Evolutionary conservation across 345 rosid genomes (phyloP).

Genomic region (Arabis alpina): DNA sequence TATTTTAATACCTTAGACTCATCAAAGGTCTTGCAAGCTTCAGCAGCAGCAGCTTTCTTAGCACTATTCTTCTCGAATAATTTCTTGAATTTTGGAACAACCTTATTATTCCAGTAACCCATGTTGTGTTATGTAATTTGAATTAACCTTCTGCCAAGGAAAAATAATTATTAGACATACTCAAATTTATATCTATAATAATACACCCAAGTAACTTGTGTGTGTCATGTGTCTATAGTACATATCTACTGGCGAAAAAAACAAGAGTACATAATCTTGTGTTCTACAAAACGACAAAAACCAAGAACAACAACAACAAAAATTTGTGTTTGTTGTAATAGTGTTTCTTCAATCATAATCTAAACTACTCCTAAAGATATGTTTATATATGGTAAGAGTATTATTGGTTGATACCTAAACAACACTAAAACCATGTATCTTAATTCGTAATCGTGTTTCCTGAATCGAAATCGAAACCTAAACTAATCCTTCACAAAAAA

Average conservation of each 20-base stretch:
- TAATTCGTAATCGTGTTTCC: not conserved
- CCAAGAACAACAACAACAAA: slow-evolving; percentile 12
- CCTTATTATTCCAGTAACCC: slow-evolving; percentile 88
- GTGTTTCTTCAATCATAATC: slow-evolving; percentile 15
- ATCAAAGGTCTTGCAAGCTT: slow-evolving; percentile 79
- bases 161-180: not conserved
- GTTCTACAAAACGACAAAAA: slow-evolving; percentile 38
- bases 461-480: not conserved
- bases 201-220: slow-evolving; percentile 23
- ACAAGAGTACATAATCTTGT: slow-evolving; percentile 24
- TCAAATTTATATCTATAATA: not conserved
- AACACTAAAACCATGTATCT: no score
- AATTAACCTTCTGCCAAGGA: slow-evolving; percentile 32
- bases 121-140: slow-evolving; percentile 27
- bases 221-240: slow-evolving; percentile 29
- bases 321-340: slow-evolving; percentile 7
- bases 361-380: slow-evolving; percentile 8
- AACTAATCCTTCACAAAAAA: not conserved
- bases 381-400: slow-evolving; percentile 1
- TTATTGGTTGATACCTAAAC: not conserved
- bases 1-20: slow-evolving; percentile 62
- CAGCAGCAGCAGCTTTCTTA: slow-evolving; percentile 84
- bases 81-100: slow-evolving; percentile 83
- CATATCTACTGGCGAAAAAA: slow-evolving; percentile 35
- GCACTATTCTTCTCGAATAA: slow-evolving; percentile 68